phyloP scores from a whole-genome alignment of 768 basidiomycete genomes.

The Tylopilus vinaceipallidus region DNA sequence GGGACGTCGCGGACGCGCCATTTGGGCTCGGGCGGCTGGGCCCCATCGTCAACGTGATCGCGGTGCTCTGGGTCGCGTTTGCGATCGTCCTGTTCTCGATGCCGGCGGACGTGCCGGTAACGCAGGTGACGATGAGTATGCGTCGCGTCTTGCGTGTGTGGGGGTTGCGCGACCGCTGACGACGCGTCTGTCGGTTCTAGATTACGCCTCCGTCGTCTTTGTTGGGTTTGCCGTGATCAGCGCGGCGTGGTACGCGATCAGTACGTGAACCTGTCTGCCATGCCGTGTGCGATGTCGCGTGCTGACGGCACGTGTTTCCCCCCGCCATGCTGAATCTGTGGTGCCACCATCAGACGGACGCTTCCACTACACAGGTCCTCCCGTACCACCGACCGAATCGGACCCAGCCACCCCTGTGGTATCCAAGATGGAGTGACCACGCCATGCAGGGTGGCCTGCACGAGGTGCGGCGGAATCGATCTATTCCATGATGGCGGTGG shows the following conservation, averaged over 20 bases:
- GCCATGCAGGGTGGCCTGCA: no score
- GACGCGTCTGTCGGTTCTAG: slow-evolving; percentile 37
- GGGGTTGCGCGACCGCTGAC: not conserved
- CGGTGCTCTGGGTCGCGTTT: slow-evolving; percentile 59
- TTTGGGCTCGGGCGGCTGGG: slow-evolving; percentile 50
- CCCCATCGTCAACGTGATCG: slow-evolving; percentile 43
- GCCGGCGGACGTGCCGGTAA: slow-evolving; percentile 61
- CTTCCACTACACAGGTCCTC: slow-evolving; percentile 44
- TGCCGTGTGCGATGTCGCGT: not conserved
- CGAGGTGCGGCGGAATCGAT: no score
- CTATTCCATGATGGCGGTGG: no score
- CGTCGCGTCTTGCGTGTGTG: not conserved
- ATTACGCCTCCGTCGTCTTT: slow-evolving; percentile 68
- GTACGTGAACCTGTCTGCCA: slow-evolving; percentile 33
- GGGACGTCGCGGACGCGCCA: slow-evolving; percentile 46
- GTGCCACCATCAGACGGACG: slow-evolving; percentile 36
- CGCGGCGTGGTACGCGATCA: slow-evolving; percentile 57
- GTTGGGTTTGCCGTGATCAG: slow-evolving; percentile 60
- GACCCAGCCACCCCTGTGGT: not conserved
- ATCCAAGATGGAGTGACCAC: slow-evolving; percentile 14
- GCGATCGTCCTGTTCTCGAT: slow-evolving; percentile 68
- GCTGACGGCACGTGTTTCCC: not conserved
- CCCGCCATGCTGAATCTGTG: not conserved
- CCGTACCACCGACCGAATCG: slow-evolving; percentile 26
- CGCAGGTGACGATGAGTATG: slow-evolving; percentile 47